These are phyloP conservation scores for Camellia sinensis DNA, from an alignment of 148 eudicot genomes.

Conservation along the genomic window DNA sequence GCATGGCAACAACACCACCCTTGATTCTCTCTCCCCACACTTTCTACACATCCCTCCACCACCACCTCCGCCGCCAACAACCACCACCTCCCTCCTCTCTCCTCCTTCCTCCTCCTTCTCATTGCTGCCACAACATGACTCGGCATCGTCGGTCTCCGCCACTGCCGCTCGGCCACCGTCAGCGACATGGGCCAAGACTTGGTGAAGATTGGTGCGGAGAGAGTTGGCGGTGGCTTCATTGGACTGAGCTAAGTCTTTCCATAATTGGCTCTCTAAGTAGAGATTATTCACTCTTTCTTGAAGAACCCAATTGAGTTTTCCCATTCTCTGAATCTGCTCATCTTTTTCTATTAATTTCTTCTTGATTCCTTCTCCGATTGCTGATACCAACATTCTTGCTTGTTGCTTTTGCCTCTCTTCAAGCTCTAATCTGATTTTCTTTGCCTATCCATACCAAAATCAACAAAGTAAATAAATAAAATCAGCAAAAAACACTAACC, in stretches of 20 bases:
- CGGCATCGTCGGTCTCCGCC: constrained; percentile 25
- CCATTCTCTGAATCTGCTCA: constrained; percentile 29
- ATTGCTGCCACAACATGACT: constrained; percentile 35
- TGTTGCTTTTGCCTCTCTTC: constrained; percentile 37
- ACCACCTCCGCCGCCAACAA: background rate
- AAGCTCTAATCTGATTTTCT: constrained; percentile 29
- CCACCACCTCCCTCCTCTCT: background rate
- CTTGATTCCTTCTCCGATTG: constrained; percentile 26
- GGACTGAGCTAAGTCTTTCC: constrained; percentile 31
- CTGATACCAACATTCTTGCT: constrained; percentile 22
- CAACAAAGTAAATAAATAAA: background rate
- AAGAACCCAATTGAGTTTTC: constrained; percentile 24
- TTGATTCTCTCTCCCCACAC: constrained; percentile 36
- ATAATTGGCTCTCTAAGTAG: constrained; percentile 26
- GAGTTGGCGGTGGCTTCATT: constrained; percentile 41
- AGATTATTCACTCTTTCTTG: constrained; percentile 31
- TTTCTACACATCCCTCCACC: constrained; percentile 28
- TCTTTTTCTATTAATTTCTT: constrained; percentile 35
- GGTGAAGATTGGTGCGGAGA: constrained; percentile 30
- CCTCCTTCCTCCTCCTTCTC: background rate
- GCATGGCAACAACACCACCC: constrained; percentile 47
- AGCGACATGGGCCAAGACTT: constrained; percentile 21
- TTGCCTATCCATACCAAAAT: constrained; percentile 13
- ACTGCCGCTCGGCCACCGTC: background rate
- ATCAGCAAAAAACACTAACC: too few relatives aligned